Percentiles rank a stretch among this genome's conserved stretches.
These are phyloP conservation scores for Kodamaea alishanica DNA, from an alignment of 1,139 yeast genomes.

Conservation along the genomic window DNA sequence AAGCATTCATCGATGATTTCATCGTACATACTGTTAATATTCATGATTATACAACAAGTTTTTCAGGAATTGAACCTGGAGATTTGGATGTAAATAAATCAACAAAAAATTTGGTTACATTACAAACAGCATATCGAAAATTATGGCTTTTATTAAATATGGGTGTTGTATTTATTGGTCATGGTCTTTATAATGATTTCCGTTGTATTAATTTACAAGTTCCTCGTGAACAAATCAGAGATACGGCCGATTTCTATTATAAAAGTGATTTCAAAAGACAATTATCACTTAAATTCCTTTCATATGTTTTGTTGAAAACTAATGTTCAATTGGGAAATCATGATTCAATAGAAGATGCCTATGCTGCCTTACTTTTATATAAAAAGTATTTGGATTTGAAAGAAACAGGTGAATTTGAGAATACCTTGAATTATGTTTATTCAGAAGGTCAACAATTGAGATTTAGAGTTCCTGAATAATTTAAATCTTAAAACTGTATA, in stretches of 20 bases:
- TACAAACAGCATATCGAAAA: slow-evolving; percentile 81
- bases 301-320: slow-evolving; percentile 70
- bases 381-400: slow-evolving; percentile 64
- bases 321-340: slow-evolving; percentile 91
- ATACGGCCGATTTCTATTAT: slow-evolving; percentile 79
- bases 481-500: background rate
- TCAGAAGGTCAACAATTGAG: slow-evolving; percentile 61
- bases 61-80: slow-evolving; percentile 89
- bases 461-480: slow-evolving; percentile 38
- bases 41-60: slow-evolving; percentile 82
- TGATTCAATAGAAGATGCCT: slow-evolving; percentile 95
- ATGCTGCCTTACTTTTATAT: slow-evolving; percentile 76
- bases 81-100: slow-evolving; percentile 76
- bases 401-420: slow-evolving; percentile 56
- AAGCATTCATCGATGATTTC: slow-evolving; percentile 90
- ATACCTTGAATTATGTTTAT: slow-evolving; percentile 62
- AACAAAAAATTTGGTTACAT: slow-evolving; percentile 67
- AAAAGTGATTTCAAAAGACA: slow-evolving; percentile 68
- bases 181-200: slow-evolving; percentile 88
- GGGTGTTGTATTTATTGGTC: slow-evolving; percentile 94
- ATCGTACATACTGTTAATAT: slow-evolving; percentile 71
- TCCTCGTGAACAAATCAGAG: slow-evolving; percentile 80
- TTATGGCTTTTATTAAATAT: slow-evolving; percentile 84
- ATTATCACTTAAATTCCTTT: slow-evolving; percentile 82
- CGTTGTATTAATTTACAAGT: slow-evolving; percentile 88